Base-by-base conservation (phyloP, 345 rosid genomes). In the Eucalyptus shirleyi region DNA sequence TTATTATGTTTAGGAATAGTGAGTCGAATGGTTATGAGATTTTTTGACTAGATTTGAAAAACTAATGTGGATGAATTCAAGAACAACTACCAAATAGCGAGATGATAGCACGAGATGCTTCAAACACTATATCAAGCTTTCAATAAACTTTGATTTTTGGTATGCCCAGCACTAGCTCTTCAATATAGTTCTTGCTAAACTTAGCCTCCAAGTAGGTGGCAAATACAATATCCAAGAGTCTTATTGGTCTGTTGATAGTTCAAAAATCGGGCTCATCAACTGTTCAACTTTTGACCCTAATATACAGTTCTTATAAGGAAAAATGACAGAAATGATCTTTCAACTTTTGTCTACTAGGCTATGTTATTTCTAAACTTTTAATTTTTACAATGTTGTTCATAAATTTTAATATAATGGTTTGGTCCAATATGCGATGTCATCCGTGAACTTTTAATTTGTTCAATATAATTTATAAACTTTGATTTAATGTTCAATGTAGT, bases 271-370 rank as follows among this genome's bases (percentile, higher is more conserved):
- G 37, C 19, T 65, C 3, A 1, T 30, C 37, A n/a, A 15, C 1
- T n/a, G 0, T 15, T 65, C 3, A 65, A 8, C 2, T n/a, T 65
- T 65, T 30, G 21, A 32, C 77, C 21, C 5, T 1, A n/a, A n/a
- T n/a, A 15, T 14, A 65, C 4, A 7, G 1, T 8, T 65, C 18
- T 65, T 8, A 4, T 2, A n/a, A 65, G 37, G 9, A n/a, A 65
- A 65, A n/a, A n/a, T 2, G 1, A 65, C 19, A 65, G 3, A 15
- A 14, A 15, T 65, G 6, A 0, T n/a, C 19, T 15, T n/a, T 15
- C 1, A 65, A n/a, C 5, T 65, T 65, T 14, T n/a, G 6, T n/a
- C 1, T 1, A 15, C 0, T n/a, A 15, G 0, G 1, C 0, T 4
- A n/a, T 30, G 3, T n/a, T 0, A 30, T 65, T 30, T 0, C 3